Conservation (phyloP, 768 basidiomycete species). For the Mycena epipterygia region DNA sequence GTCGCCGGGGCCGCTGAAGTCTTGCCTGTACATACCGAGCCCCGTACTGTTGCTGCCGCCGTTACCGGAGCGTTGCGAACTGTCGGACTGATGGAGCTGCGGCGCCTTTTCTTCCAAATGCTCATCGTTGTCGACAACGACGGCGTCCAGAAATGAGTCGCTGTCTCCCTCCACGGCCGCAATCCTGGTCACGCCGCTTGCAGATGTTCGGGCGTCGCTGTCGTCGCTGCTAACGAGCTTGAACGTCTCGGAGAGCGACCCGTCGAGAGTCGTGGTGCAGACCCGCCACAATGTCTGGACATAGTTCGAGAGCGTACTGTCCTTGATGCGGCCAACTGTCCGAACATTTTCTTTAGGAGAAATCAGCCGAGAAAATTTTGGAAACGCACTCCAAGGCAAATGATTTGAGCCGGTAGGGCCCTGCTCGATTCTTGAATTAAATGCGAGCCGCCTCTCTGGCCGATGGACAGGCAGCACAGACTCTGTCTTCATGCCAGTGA, state of each 20-base stretch:
- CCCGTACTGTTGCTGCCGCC: conserved; percentile 35
- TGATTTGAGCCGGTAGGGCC: conserved; percentile 6
- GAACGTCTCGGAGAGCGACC: conserved; percentile 37
- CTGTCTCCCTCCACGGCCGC: conserved; percentile 17
- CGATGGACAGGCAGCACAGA: conserved; percentile 33
- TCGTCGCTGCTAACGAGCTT: conserved; percentile 38
- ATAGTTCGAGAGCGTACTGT: background rate
- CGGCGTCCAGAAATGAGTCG: conserved; percentile 39
- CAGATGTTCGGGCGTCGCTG: conserved; percentile 32
- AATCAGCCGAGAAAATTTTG: background rate
- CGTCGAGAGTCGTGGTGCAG: conserved; percentile 36
- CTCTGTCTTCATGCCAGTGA: conserved; percentile 20
- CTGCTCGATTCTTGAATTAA: conserved; percentile 30
- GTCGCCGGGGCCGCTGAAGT: conserved; percentile 5
- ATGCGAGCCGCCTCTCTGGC: conserved; percentile 29
- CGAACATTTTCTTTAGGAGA: conserved; percentile 3
- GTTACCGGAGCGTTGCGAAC: conserved; percentile 34
- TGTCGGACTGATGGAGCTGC: conserved; percentile 27
- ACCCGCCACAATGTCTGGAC: conserved; percentile 29
- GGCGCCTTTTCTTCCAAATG: conserved; percentile 3
- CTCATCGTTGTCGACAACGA: conserved; percentile 40
- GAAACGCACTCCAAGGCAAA: conserved; percentile 23
- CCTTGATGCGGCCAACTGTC: conserved; percentile 25
- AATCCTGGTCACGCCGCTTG: conserved; percentile 26
- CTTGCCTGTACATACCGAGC: background rate